Evolutionary conservation across 1,139 yeast species (phyloP).

Genomic region (Taiozyma sp.): DNA sequence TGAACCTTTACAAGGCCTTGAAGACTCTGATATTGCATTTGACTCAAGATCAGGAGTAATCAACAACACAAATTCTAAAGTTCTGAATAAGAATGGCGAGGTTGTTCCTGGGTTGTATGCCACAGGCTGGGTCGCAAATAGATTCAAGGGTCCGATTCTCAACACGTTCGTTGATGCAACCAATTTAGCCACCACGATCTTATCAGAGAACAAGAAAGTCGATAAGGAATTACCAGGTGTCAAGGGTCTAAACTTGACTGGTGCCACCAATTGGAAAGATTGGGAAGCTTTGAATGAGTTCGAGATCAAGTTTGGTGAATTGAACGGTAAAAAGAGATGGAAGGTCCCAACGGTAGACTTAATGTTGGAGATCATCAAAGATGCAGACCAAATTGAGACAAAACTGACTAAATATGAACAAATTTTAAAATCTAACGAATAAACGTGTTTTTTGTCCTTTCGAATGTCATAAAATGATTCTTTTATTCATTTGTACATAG

Average conservation of each 20-base stretch:
- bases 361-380: constrained; percentile 36
- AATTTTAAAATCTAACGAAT: constrained; percentile 4
- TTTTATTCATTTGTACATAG: background rate
- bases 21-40: constrained; percentile 43
- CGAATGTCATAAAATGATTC: background rate
- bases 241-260: constrained; percentile 29
- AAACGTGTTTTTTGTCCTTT: background rate
- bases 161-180: constrained; percentile 85
- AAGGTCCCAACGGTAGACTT: constrained; percentile 48
- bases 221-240: constrained; percentile 24
- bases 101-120: constrained; percentile 58
- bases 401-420: constrained; percentile 10
- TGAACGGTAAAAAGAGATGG: constrained; percentile 55
- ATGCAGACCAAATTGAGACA: background rate
- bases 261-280: constrained; percentile 58
- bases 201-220: constrained; percentile 42
- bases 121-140: constrained; percentile 90
- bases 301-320: constrained; percentile 36
- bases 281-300: constrained; percentile 49
- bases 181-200: constrained; percentile 63
- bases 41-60: constrained; percentile 47
- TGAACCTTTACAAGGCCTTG: constrained; percentile 46
- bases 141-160: constrained; percentile 90
- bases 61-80: constrained; percentile 59
- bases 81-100: constrained; percentile 31